Percentiles rank a stretch among this genome's conserved stretches.
phyloP scores from a whole-genome alignment of 257 asterid species.

The Nicotiana benthamiana region DNA sequence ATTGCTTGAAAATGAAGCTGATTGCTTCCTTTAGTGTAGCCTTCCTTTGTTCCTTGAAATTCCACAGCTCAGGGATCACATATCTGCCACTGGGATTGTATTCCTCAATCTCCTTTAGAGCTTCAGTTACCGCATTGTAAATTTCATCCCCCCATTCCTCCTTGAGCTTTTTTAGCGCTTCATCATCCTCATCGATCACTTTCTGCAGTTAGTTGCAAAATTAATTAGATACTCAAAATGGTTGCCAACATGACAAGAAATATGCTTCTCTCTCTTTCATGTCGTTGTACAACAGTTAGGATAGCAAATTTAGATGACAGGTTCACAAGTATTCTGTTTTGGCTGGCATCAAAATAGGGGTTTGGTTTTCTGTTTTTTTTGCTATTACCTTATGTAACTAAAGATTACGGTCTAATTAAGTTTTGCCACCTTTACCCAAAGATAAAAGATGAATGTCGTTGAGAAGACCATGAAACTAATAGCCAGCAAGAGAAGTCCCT shows the following conservation, averaged over 20 bases:
- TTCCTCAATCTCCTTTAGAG: slow-evolving; percentile 25
- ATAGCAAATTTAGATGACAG: not conserved
- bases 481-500: not conserved
- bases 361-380: not conserved
- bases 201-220: slow-evolving; percentile 8
- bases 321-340: not conserved
- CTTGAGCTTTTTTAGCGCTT: slow-evolving; percentile 14
- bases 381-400: not conserved
- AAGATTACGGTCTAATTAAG: not conserved
- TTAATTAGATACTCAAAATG: not conserved
- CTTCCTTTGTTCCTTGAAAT: slow-evolving; percentile 27
- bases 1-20: slow-evolving; percentile 23
- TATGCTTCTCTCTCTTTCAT: not conserved
- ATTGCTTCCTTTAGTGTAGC: slow-evolving; percentile 36
- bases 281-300: not conserved
- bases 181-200: slow-evolving; percentile 24
- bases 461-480: not conserved
- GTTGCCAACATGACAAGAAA: not conserved
- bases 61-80: slow-evolving; percentile 34
- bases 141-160: slow-evolving; percentile 29
- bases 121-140: slow-evolving; percentile 12
- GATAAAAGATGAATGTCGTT: not conserved
- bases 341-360: not conserved
- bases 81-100: slow-evolving; percentile 37
- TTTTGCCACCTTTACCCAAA: not conserved